Base-by-base conservation (phyloP, 257 asterid genomes). In the Salvia miltiorrhiza region DNA sequence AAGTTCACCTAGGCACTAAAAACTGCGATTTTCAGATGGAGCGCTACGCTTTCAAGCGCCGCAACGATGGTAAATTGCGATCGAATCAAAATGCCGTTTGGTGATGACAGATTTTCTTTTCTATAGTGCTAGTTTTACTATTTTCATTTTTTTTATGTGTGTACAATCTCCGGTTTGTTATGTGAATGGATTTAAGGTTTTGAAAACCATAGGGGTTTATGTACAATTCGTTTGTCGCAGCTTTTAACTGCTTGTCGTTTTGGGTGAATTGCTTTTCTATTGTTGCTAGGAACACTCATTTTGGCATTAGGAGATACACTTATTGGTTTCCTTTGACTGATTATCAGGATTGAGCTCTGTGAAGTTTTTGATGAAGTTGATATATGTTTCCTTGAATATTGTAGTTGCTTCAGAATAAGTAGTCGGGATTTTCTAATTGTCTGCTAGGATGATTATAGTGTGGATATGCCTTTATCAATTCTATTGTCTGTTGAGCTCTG, bases 1-100 rank as follows among this genome's bases (percentile, higher is more conserved):
- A 80, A 55, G 83, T 72, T 55, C 83, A 79, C 28, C 77, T 79
- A 9, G 83, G 83, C 60, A 79, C 83, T 9, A 79, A 79, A 8
- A 75, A 79, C 50, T 71, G 78, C 11, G 54, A 79, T 40, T 79
- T 71, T 20, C 83, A 79, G 73, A 79, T 79, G 83, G 83, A 79
- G 60, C 77, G 83, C 8, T 79, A 79, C 54, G 62, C 50, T 21
- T 75, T 75, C 65, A 79, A 79, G 50, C 73, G 83, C 65, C 83
- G 84, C 7, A 79, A 79, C 16, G 84, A 79, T 60, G 80, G 84
- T 79, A 48, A 20, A 35, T 59, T 32, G 8, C n/a, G 26, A 13
- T 19, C 2, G n/a, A n/a, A n/a, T n/a, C n/a, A n/a, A 28, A 4
- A 0, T 4, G 0, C 9, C 12, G n/a, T 7, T 61, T 4, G 6